Base-by-base conservation (phyloP, 305 asterid genomes). In the Solanum hybrid region DNA sequence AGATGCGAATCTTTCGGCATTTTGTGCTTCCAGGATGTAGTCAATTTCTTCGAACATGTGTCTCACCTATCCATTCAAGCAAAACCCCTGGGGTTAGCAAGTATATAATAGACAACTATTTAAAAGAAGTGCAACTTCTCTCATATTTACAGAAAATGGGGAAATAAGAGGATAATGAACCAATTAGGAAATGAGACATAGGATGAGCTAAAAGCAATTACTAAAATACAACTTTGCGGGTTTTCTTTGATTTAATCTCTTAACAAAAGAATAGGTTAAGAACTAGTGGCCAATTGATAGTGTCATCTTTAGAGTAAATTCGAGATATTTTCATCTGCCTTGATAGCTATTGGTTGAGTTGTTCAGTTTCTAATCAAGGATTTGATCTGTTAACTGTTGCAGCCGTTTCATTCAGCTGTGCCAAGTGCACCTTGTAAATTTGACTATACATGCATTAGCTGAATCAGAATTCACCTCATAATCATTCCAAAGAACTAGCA, bases 21-120 rank as follows among this genome's bases (percentile, higher is more conserved):
- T 96, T 91, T 96, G 94, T 90, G 96, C 99, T 94, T 97, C 99
- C 94, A 96, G 90, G 89, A 96, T 92, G 93, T 97, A 97, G 93
- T 97, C 99, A 92, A 97, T 97, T 95, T 97, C 99, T 78, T 96
- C 95, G 72, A 96, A 96, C 99, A 96, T 96, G 88, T 95, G 99
- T 86, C 99, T 94, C 93, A 96, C 98, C 99, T 96, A 88, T 90
- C 91, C 92, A 93, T 66, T 90, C 87, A 89, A 92, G 91, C 60
- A 72, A 91, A 72, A 80, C 86, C 86, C 91, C 91, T 79, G 88
- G 90, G 32, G 78, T 87, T 72, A 86, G 81, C 29, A 88, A 72
- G 79, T 89, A 71, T 60, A 77, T 37, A 90, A 66, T 36, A 88
- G 88, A 87, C 27, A 29, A 51, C 66, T 77, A 86, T 79, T 42